These are phyloP conservation scores for Nicotiana knightiana DNA, from an alignment of 257 asterid species.

Conservation along the genomic window DNA sequence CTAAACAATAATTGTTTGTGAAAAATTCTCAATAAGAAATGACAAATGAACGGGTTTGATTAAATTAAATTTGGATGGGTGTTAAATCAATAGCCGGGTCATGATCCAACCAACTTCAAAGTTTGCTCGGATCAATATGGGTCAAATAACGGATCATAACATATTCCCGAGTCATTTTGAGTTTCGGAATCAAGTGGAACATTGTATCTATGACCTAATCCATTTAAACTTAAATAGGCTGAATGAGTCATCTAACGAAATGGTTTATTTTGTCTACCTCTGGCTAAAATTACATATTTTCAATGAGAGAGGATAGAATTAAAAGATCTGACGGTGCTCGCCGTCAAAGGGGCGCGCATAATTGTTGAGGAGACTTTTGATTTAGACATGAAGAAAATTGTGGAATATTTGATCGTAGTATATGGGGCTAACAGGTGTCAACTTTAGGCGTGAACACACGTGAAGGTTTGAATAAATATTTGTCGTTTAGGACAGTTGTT, in stretches of 20 bases:
- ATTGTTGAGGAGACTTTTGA: background rate
- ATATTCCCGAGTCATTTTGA: too few species aligned
- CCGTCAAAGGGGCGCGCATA: background rate
- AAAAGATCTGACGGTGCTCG: background rate
- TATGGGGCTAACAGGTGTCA: background rate
- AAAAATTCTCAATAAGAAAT: too few species aligned
- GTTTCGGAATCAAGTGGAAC: background rate
- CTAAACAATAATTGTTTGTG: too few species aligned
- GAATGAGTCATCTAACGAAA: background rate
- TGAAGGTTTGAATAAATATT: background rate
- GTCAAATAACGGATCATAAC: too few species aligned
- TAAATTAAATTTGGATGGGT: too few species aligned
- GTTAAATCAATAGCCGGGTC: too few species aligned
- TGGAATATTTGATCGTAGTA: too few species aligned
- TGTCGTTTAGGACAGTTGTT: conserved; percentile 7
- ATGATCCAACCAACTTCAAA: too few species aligned
- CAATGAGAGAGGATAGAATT: background rate
- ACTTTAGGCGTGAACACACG: background rate
- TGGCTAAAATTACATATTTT: background rate
- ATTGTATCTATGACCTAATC: background rate
- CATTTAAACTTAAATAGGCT: background rate
- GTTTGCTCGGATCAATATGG: too few species aligned
- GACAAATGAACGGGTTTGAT: too few species aligned
- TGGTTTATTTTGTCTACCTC: background rate
- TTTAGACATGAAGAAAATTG: background rate